These are phyloP conservation scores for Elsinoe fawcettii DNA, from an alignment of 2,329 filamentous ascomycete genomes.

Conservation along the genomic window DNA sequence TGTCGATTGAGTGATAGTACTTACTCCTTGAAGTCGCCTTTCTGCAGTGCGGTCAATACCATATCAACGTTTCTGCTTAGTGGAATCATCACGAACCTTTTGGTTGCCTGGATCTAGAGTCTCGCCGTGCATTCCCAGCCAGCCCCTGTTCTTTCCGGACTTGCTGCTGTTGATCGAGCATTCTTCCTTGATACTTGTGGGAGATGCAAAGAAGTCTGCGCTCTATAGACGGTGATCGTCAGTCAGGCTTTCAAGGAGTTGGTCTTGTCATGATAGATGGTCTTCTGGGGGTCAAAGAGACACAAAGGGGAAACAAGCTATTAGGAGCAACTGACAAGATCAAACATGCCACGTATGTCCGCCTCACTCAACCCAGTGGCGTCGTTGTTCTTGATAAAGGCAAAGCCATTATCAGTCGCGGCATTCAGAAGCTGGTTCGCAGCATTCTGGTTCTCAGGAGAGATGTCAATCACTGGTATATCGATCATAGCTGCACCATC, in stretches of 20 bases:
- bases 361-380: conserved; percentile 49
- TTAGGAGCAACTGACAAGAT: conserved; percentile 42
- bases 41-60: conserved; percentile 37
- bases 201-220: conserved; percentile 60
- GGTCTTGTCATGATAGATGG: background rate
- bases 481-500: conserved; percentile 7
- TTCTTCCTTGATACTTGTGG: conserved; percentile 61
- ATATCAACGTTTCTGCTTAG: background rate
- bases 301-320: background rate
- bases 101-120: conserved; percentile 79
- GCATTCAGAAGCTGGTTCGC: conserved; percentile 66
- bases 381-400: conserved; percentile 75
- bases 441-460: conserved; percentile 51
- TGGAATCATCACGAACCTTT: conserved; percentile 45
- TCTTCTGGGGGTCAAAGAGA: background rate
- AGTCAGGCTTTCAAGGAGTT: background rate
- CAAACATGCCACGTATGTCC: conserved; percentile 64
- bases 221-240: conserved; percentile 14
- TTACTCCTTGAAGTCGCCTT: conserved; percentile 84
- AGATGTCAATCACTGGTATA: conserved; percentile 81
- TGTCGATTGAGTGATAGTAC: conserved; percentile 18
- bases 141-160: conserved; percentile 67
- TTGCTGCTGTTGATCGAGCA: conserved; percentile 62
- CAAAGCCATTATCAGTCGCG: conserved; percentile 75
- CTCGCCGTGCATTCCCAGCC: conserved; percentile 81